Evolutionary conservation across 169 alveolate genomes (phyloP).

Genomic region (Eimeria zaria): DNA sequence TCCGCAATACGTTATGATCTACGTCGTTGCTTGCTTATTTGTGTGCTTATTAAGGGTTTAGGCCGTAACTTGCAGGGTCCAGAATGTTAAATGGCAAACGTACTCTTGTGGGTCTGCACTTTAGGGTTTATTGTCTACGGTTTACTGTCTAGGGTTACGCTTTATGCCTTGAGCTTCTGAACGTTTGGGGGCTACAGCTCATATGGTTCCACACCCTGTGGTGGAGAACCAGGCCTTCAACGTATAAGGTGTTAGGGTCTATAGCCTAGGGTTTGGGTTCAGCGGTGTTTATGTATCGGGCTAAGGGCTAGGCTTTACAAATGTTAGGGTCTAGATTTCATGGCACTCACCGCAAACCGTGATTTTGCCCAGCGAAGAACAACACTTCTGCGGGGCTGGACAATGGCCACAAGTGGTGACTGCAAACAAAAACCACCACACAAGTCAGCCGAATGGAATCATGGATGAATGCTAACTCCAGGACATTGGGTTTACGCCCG

Average conservation of each 20-base stretch:
- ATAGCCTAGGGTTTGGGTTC: neutral
- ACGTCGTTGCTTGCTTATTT: no score
- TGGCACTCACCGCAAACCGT: conserved; percentile 39
- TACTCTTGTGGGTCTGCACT: no score
- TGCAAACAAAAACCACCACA: conserved; percentile 7
- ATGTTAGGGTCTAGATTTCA: neutral
- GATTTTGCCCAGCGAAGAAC: conserved; percentile 70
- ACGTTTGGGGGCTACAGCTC: neutral
- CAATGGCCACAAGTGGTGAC: conserved; percentile 65
- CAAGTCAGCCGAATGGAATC: neutral
- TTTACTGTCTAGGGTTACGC: neutral
- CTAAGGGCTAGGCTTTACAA: no score
- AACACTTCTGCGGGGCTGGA: conserved; percentile 51
- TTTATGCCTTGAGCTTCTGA: neutral
- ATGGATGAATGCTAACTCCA: neutral
- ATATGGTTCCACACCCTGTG: neutral
- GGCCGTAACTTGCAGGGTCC: no score
- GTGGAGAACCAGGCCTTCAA: neutral
- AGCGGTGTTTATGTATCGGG: neutral
- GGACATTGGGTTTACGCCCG: neutral
- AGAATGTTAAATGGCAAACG: no score
- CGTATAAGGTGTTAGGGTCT: neutral
- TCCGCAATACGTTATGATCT: neutral
- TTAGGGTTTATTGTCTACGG: neutral
- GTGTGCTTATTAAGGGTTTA: no score